Percentiles rank a stretch among this genome's conserved stretches.
Conservation (phyloP, 371 early-diverging fungal genomes). For the Thermomucor indicae-seudaticae region DNA sequence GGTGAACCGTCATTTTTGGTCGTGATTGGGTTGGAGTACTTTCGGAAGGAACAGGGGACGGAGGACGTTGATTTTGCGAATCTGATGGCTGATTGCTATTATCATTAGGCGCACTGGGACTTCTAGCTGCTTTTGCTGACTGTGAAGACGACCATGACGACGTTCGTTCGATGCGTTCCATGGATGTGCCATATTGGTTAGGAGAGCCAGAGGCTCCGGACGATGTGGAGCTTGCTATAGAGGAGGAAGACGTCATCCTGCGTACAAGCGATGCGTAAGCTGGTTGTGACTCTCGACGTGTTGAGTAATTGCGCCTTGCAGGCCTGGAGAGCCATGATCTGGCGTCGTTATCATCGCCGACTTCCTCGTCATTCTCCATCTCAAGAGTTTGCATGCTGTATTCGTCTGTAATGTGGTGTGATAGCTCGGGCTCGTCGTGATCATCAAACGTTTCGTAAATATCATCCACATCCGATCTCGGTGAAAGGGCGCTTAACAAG, state of each 20-base stretch:
- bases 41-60: conserved; percentile 18
- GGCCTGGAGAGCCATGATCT: conserved; percentile 15
- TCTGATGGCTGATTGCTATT: too few species aligned
- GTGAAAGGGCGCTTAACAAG: conserved; percentile 17
- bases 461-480: conserved; percentile 19
- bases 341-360: conserved; percentile 3
- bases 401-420: too few species aligned
- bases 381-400: too few species aligned
- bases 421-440: too few species aligned
- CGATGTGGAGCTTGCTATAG: conserved; percentile 4
- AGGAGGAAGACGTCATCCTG: conserved; percentile 8
- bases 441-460: conserved; percentile 18
- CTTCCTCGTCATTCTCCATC: conserved; percentile 4
- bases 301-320: conserved; percentile 21
- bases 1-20: conserved; percentile 5
- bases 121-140: background rate
- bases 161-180: too few species aligned
- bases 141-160: background rate
- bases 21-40: conserved; percentile 18
- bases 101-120: background rate
- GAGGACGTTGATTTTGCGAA: too few species aligned
- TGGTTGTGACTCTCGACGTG: background rate
- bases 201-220: background rate
- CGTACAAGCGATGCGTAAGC: conserved; percentile 6
- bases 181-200: too few species aligned